A percentile compares a stretch with the other conserved stretches of the same genome.
Evolutionary conservation across 176 grass and related monocot species (phyloP).

Genomic region (Leersia perrieri): DNA sequence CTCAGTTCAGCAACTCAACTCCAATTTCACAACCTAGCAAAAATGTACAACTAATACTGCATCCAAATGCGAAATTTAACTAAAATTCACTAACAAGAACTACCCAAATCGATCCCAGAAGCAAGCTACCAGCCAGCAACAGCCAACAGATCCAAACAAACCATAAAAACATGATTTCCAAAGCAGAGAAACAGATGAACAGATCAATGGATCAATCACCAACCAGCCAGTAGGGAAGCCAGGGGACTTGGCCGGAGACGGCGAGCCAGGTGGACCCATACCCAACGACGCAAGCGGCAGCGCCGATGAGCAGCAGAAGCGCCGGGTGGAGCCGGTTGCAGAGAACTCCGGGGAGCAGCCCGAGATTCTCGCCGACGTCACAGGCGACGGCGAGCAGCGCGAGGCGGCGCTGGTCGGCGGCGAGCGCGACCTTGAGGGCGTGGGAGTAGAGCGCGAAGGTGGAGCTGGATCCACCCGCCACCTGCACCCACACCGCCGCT

Average conservation of each 20-base stretch:
- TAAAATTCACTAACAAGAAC: background rate
- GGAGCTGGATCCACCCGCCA: slow-evolving; percentile 63
- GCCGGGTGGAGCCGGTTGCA: slow-evolving; percentile 87
- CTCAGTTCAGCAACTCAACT: slow-evolving; percentile 22
- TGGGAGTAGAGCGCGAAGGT: slow-evolving; percentile 96
- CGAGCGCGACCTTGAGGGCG: slow-evolving; percentile 65
- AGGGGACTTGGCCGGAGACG: slow-evolving; percentile 43
- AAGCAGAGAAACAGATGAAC: background rate
- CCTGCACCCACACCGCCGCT: slow-evolving; percentile 80
- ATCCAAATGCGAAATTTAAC: background rate
- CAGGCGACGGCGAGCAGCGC: slow-evolving; percentile 82
- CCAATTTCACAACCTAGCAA: background rate
- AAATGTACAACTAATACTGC: background rate
- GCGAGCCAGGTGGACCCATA: slow-evolving; percentile 59
- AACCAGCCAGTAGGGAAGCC: slow-evolving; percentile 81
- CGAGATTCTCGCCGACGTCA: slow-evolving; percentile 86
- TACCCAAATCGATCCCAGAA: background rate
- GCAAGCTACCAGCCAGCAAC: no score
- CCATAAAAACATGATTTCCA: background rate
- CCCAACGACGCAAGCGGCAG: slow-evolving; percentile 53
- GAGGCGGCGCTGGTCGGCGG: slow-evolving; percentile 71
- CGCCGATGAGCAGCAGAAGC: slow-evolving; percentile 71
- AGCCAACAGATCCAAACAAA: background rate
- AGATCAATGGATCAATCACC: slow-evolving; percentile 29
- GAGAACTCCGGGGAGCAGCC: slow-evolving; percentile 64